Percentiles rank a stretch among this genome's conserved stretches.
These are phyloP conservation scores for Venturia aucupariae DNA, from an alignment of 2,329 filamentous ascomycete species.

Conservation along the genomic window DNA sequence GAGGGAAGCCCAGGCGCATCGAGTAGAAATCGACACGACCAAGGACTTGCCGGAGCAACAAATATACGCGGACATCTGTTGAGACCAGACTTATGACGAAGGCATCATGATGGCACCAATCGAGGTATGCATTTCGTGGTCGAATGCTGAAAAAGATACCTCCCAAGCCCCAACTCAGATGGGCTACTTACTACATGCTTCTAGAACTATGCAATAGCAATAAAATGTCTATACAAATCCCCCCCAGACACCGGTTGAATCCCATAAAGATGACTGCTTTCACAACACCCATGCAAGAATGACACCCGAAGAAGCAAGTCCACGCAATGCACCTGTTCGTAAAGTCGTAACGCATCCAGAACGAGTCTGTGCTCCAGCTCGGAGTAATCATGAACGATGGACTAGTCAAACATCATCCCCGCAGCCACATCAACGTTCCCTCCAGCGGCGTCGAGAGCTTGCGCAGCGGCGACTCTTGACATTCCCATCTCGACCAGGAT, in stretches of 20 bases:
- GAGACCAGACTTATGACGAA: background rate
- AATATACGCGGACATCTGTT: too few relatives aligned
- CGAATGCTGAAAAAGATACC: background rate
- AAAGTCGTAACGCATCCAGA: background rate
- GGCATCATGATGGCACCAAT: background rate
- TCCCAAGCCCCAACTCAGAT: background rate
- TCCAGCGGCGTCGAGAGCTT: conserved; percentile 70
- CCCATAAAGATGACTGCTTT: background rate
- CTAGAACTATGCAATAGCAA: conserved; percentile 1
- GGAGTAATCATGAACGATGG: background rate
- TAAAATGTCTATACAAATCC: background rate
- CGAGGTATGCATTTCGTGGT: background rate
- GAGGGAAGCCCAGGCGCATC: conserved; percentile 28
- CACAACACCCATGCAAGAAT: background rate
- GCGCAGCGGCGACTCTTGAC: conserved; percentile 63
- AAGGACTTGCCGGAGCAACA: background rate
- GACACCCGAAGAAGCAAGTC: background rate
- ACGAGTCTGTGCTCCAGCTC: background rate
- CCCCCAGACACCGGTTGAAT: background rate
- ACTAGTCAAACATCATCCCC: conserved; percentile 53
- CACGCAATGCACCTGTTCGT: background rate
- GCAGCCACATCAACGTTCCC: conserved; percentile 88
- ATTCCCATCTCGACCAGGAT: conserved; percentile 73
- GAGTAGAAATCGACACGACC: background rate
- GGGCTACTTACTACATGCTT: background rate